phyloP scores from a whole-genome alignment of 176 grass and related monocot species.

The Leersia perrieri region DNA sequence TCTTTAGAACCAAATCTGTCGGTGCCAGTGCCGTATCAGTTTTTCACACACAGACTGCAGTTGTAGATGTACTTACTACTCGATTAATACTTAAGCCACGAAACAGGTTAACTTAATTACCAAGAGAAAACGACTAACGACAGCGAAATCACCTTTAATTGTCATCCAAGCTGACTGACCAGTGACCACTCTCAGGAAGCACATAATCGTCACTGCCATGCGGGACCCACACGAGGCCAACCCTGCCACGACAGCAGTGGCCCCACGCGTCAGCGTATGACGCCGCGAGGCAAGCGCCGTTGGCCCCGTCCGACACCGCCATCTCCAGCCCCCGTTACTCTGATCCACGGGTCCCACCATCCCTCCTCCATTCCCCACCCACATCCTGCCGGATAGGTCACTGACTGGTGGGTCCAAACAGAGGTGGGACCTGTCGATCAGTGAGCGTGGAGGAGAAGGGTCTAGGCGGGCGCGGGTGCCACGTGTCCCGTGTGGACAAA shows the following conservation, averaged over 20 bases:
- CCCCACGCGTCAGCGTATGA: slow-evolving; percentile 1
- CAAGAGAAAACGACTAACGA: background rate
- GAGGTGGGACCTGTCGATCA: rapidly evolving
- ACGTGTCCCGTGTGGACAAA: background rate
- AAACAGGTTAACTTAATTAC: background rate
- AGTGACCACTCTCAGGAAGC: background rate
- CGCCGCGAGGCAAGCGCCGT: slow-evolving; percentile 16
- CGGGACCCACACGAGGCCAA: background rate
- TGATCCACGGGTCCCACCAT: background rate
- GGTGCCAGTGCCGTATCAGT: too few species aligned
- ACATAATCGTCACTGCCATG: background rate
- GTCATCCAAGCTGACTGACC: background rate
- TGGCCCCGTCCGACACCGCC: slow-evolving; percentile 7
- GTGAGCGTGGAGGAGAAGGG: background rate
- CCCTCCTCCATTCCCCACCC: background rate
- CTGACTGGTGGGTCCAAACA: rapidly evolving
- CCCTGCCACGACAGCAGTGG: background rate
- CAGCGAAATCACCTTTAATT: background rate
- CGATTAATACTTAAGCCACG: background rate
- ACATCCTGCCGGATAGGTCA: rapidly evolving
- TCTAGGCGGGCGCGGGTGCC: background rate
- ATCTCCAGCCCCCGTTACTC: background rate
- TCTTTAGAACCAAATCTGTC: background rate
- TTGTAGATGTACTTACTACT: too few species aligned
- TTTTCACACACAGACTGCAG: too few species aligned